A percentile compares a stretch with the other conserved stretches of the same genome.
These are phyloP conservation scores for Stephanocyclus meneghinianus DNA, from an alignment of 352 stramenopile genomes.

Conservation along the genomic window DNA sequence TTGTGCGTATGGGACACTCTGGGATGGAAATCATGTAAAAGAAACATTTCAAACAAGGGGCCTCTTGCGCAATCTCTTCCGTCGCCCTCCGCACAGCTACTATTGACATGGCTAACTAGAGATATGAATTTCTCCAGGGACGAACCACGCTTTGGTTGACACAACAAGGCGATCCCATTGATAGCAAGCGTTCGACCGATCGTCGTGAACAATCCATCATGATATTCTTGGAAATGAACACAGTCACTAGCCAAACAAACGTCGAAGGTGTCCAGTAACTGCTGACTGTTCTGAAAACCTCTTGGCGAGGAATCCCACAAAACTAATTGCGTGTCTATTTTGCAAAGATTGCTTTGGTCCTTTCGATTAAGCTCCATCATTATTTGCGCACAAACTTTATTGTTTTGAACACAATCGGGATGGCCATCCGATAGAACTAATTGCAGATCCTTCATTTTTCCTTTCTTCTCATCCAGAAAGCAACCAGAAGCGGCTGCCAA, in stretches of 20 bases:
- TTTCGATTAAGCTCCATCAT: background rate
- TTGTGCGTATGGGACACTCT: conserved; percentile 47
- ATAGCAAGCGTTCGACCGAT: conserved; percentile 56
- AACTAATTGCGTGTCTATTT: conserved; percentile 31
- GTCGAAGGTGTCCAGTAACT: conserved; percentile 38
- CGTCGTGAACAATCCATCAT: conserved; percentile 65
- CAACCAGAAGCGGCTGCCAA: conserved; percentile 20
- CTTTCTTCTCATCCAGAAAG: background rate
- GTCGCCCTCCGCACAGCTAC: background rate
- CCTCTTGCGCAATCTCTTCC: background rate
- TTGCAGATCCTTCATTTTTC: conserved; percentile 24
- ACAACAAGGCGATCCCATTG: conserved; percentile 69
- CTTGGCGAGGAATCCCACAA: conserved; percentile 48
- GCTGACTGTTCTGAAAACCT: conserved; percentile 28
- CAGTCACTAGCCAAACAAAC: conserved; percentile 75
- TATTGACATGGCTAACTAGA: conserved; percentile 54
- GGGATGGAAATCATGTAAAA: conserved; percentile 50
- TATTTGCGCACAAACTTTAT: conserved; percentile 41
- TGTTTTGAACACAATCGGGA: conserved; percentile 70
- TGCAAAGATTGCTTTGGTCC: background rate
- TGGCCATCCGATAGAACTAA: conserved; percentile 78
- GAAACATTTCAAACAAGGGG: conserved; percentile 40
- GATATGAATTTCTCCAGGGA: conserved; percentile 71
- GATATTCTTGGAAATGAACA: conserved; percentile 81
- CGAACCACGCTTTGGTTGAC: conserved; percentile 69